Percentiles rank a stretch among this genome's conserved stretches.
Evolutionary conservation across 108 stramenopile species (phyloP).

Genomic region (Craspedostauros australis): DNA sequence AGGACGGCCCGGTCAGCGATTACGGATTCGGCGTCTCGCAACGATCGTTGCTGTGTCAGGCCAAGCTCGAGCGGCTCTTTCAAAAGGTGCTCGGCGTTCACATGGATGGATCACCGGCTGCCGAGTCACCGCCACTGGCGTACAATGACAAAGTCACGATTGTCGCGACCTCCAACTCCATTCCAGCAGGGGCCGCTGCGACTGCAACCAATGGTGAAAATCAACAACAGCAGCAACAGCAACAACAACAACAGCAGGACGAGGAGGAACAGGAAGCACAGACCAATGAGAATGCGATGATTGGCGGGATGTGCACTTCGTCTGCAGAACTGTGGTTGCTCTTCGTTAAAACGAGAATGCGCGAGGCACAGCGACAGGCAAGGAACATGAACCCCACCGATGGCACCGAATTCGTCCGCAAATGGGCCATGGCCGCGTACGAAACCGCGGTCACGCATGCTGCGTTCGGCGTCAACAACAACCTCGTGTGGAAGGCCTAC

Average conservation of each 20-base stretch:
- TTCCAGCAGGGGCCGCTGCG: neutral
- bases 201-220: constrained; percentile 3
- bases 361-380: constrained; percentile 43
- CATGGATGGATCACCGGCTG: constrained; percentile 39
- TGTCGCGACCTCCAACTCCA: neutral
- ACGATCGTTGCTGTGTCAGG: constrained; percentile 33
- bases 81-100: constrained; percentile 43
- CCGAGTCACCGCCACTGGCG: no score
- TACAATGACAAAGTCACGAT: no score
- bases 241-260: constrained; percentile 6
- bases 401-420: constrained; percentile 28
- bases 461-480: constrained; percentile 48
- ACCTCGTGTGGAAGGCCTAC: constrained; percentile 77
- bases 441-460: constrained; percentile 57
- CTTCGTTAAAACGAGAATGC: constrained; percentile 48
- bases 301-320: constrained; percentile 52
- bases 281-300: constrained; percentile 23
- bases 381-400: neutral
- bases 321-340: constrained; percentile 71
- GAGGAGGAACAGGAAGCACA: constrained; percentile 7
- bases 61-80: constrained; percentile 54
- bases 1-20: constrained; percentile 28
- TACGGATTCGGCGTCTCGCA: constrained; percentile 14
- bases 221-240: constrained; percentile 1
- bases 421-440: constrained; percentile 49